Evolutionary conservation across 306 rosid genomes (phyloP), one percentile per base, ranked within the genome.

Genomic region (Cucumis hystrix): DNA sequence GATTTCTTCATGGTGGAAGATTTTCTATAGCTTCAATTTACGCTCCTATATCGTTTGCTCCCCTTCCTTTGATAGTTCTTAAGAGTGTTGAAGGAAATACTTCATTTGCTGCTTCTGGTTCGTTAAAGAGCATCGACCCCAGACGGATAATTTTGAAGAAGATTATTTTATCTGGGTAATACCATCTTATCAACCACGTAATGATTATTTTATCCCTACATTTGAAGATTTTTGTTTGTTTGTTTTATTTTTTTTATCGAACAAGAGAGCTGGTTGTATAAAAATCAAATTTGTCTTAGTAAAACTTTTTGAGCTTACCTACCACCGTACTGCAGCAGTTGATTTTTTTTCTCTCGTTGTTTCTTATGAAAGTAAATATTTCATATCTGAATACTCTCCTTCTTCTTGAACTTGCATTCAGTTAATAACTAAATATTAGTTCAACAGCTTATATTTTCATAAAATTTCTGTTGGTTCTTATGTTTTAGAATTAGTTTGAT

Each of bases 1-100:
- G 98, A 83, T 95, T 95, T 88, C 99, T 95, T 80, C 99, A 90
- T 89, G 83, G 88, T 33, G 99, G 99, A 60, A 88, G 90, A 25
- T 95, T 92, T 82, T 88, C 92, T 47, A 83, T 92, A 30, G 99
- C 97, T 18, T 92, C 99, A 57, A 81, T 92, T 66, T 95, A 86
- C 82, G 99, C 97, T 63, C 97, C 99, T 49, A 84, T 95, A 80
- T 89, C 97, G 18, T 92, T 95, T 81, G 96, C 96, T 64, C 87
- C 92, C 28, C 92, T 91, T 89, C 97, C 99, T 67, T 59, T 91
- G 43, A 84, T 95, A 85, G 86, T 87, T 71, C 83, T 95, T 58
- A 92, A 86, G 85, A 82, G 79, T 78, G 74, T 77, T 77, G 86
- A 79, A 78, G 92, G 82, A 18, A 64, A 83, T 23, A 86, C 87